Evolutionary conservation across 768 basidiomycete genomes (phyloP).

Genomic region (Coprinellus aureogranulatus): DNA sequence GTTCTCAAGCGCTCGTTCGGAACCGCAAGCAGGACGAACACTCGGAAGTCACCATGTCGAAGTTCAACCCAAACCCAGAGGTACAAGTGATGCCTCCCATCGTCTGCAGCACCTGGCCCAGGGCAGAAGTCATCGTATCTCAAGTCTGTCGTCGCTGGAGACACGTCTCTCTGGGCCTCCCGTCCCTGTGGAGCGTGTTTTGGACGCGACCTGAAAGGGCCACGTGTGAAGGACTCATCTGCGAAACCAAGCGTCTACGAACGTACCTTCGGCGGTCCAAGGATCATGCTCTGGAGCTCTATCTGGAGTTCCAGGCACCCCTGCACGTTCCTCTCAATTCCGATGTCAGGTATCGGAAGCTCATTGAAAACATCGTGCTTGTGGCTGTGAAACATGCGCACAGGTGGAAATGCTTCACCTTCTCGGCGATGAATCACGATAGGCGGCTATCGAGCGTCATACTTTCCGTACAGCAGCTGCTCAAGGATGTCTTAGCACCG

Average conservation of each 20-base stretch:
- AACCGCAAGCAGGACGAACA: neutral
- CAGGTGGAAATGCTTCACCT: conserved; percentile 1
- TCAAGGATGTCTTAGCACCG: too few species aligned
- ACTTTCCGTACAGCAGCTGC: too few species aligned
- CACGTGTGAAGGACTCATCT: neutral
- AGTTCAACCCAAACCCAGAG: too few species aligned
- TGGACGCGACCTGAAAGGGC: neutral
- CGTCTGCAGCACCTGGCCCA: neutral
- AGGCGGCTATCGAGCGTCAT: neutral
- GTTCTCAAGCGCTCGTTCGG: neutral
- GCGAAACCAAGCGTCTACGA: neutral
- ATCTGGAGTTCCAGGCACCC: neutral
- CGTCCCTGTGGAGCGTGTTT: conserved; percentile 2
- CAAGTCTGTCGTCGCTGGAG: neutral
- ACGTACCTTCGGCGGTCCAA: neutral
- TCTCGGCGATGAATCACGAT: neutral
- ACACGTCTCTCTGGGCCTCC: neutral
- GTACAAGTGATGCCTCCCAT: neutral
- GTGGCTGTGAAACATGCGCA: neutral
- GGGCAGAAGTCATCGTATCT: neutral
- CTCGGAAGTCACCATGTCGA: too few species aligned
- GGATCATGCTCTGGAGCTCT: neutral
- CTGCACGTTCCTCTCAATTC: neutral
- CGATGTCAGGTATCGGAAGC: neutral
- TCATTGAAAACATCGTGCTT: neutral